Percentiles rank a stretch among this genome's conserved stretches.
These are phyloP conservation scores for Suillus tomentosus DNA, from an alignment of 768 basidiomycete species.

Conservation along the genomic window DNA sequence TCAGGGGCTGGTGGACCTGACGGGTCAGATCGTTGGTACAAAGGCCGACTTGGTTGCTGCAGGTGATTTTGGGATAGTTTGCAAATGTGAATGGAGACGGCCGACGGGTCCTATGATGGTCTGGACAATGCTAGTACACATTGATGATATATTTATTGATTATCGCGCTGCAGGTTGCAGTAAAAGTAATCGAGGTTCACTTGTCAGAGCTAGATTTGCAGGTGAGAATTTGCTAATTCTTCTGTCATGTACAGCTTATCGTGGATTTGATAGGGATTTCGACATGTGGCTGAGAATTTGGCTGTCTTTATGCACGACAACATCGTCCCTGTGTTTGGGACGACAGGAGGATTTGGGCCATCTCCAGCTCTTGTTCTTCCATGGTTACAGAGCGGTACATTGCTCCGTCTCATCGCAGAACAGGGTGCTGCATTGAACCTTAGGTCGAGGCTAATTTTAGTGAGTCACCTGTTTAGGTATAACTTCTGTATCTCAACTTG, in stretches of 20 bases:
- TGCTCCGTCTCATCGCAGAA: background rate
- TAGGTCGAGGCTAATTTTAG: background rate
- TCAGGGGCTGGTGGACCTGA: background rate
- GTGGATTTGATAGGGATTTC: background rate
- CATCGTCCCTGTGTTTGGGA: background rate
- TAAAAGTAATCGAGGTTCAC: background rate
- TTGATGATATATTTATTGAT: background rate
- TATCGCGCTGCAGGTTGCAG: background rate
- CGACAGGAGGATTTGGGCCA: background rate
- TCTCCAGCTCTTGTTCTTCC: background rate
- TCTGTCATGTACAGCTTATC: background rate
- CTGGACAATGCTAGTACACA: background rate
- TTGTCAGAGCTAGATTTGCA: background rate
- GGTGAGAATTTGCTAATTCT: background rate
- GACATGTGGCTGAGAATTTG: background rate
- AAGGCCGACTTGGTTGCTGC: accelerated
- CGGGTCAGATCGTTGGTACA: background rate
- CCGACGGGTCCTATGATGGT: background rate
- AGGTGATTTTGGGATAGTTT: background rate
- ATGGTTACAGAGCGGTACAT: background rate
- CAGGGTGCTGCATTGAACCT: background rate
- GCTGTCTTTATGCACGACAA: background rate
- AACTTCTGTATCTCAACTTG: background rate
- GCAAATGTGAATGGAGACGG: background rate
- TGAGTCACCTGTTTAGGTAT: background rate